phyloP scores from a whole-genome alignment of 2,329 filamentous ascomycete genomes.

The Monilinia fructigena region DNA sequence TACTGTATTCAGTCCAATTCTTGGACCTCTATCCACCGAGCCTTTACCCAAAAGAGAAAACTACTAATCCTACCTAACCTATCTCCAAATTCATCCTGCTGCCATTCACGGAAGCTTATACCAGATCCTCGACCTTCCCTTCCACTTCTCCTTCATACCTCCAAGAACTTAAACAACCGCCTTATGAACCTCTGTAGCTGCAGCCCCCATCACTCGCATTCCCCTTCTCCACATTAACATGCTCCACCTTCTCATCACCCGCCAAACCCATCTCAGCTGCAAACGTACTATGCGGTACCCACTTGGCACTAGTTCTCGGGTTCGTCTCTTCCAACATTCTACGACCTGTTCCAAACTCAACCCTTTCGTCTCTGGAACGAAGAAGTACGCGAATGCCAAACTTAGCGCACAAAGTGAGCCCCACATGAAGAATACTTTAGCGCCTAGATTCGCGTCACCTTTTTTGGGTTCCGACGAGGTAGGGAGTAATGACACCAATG shows the following conservation, averaged over 20 bases:
- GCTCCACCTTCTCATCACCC: slow-evolving; percentile 20
- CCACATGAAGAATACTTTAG: slow-evolving; percentile 55
- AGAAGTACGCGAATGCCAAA: slow-evolving; percentile 56
- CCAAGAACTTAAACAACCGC: slow-evolving; percentile 23
- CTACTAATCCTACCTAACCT: neutral
- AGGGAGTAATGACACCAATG: slow-evolving; percentile 70
- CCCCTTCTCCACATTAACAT: slow-evolving; percentile 23
- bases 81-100: neutral
- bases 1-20: neutral
- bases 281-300: slow-evolving; percentile 37
- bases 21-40: neutral
- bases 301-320: slow-evolving; percentile 41
- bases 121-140: neutral
- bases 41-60: neutral
- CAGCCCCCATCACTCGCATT: neutral
- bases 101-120: slow-evolving; percentile 1
- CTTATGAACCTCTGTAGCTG: slow-evolving; percentile 3
- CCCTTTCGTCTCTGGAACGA: slow-evolving; percentile 73
- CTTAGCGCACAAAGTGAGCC: slow-evolving; percentile 55
- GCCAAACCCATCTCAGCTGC: slow-evolving; percentile 34
- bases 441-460: slow-evolving; percentile 44
- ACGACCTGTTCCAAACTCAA: slow-evolving; percentile 70
- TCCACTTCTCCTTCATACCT: too few species aligned
- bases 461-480: slow-evolving; percentile 62
- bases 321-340: slow-evolving; percentile 54